phyloP scores from a whole-genome alignment of 2,329 filamentous ascomycete genomes.

The Fusarium sp. region DNA sequence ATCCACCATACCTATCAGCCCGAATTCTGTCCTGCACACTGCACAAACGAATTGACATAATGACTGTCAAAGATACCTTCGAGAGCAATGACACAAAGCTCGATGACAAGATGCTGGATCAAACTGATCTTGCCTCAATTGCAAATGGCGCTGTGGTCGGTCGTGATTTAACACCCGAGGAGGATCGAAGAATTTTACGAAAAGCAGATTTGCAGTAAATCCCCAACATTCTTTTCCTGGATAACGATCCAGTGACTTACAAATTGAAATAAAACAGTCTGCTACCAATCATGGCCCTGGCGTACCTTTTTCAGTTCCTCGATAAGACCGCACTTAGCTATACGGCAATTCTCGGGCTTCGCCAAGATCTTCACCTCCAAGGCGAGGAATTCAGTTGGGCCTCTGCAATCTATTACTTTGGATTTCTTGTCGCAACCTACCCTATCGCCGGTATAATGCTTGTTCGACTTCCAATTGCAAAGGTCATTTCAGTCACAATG shows the following conservation, averaged over 20 bases:
- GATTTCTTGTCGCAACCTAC: background rate
- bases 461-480: background rate
- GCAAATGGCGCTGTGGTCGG: background rate
- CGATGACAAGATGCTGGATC: background rate
- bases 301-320: background rate
- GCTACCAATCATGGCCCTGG: background rate
- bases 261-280: no score
- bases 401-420: background rate
- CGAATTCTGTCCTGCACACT: background rate
- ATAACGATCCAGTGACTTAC: background rate
- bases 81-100: background rate
- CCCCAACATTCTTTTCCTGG: background rate
- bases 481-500: background rate
- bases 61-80: background rate
- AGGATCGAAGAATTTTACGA: background rate
- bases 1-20: background rate
- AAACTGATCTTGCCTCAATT: background rate
- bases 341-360: background rate
- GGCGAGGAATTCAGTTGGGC: background rate
- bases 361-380: background rate
- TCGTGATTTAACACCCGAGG: background rate
- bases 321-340: background rate
- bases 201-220: background rate
- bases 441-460: background rate
- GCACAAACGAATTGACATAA: background rate